phyloP scores from a whole-genome alignment of 2,329 filamentous ascomycete genomes.

The Zopfia rhizophila region DNA sequence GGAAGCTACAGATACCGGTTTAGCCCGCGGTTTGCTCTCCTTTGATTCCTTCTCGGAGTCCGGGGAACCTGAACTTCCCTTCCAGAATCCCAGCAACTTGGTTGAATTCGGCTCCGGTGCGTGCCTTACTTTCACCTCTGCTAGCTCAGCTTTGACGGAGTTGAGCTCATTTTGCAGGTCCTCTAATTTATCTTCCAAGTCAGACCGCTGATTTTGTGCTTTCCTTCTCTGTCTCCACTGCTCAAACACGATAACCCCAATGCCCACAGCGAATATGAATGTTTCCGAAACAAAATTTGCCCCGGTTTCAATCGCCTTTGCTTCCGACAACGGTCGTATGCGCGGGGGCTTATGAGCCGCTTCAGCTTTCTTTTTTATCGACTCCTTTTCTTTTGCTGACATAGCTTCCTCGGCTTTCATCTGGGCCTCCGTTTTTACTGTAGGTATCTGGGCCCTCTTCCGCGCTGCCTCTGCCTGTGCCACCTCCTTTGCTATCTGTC shows the following conservation, averaged over 20 bases:
- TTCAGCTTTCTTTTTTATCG: constrained; percentile 56
- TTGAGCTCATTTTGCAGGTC: constrained; percentile 63
- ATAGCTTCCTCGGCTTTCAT: constrained; percentile 66
- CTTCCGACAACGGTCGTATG: constrained; percentile 72
- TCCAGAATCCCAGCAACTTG: constrained; percentile 43
- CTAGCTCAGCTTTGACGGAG: constrained; percentile 51
- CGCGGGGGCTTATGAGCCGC: constrained; percentile 56
- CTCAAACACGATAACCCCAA: constrained; percentile 70
- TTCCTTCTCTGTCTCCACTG: constrained; percentile 70
- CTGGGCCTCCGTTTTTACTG: constrained; percentile 71
- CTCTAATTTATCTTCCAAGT: constrained; percentile 68
- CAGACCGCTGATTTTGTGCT: constrained; percentile 67
- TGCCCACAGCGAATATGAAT: constrained; percentile 73
- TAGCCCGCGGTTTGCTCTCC: no score
- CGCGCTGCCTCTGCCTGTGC: constrained; percentile 66
- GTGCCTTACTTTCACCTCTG: constrained; percentile 51
- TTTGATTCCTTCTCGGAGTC: constrained; percentile 42
- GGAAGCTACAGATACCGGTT: constrained; percentile 27
- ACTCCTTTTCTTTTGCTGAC: constrained; percentile 58
- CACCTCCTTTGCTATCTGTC: constrained; percentile 63
- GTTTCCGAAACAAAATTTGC: constrained; percentile 75
- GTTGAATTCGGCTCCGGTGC: constrained; percentile 33
- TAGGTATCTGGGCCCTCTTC: constrained; percentile 62
- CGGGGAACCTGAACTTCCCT: constrained; percentile 32
- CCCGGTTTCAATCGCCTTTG: constrained; percentile 74